Conservation (phyloP, 352 stramenopile genomes). For the Phytophthora rubi region DNA sequence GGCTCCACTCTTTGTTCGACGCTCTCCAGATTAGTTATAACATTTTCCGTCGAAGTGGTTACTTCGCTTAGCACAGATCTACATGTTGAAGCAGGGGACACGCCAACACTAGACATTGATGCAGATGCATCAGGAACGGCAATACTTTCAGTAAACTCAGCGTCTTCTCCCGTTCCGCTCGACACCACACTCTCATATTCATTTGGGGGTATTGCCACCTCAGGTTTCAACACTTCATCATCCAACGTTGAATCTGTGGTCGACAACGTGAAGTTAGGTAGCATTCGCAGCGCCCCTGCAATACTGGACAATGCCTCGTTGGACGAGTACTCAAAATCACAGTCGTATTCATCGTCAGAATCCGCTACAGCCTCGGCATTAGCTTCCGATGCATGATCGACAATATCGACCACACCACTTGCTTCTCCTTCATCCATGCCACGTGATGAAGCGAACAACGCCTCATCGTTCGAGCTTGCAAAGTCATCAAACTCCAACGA, state of each 20-base stretch:
- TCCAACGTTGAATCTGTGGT: not conserved
- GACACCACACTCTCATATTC: not conserved
- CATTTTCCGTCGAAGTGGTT: conserved; percentile 6
- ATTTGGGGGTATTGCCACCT: conserved; percentile 10
- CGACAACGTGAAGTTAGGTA: conserved; percentile 33
- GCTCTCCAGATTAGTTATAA: conserved; percentile 6
- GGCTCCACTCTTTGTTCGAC: conserved; percentile 7
- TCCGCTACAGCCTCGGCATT: not conserved
- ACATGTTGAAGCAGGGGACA: not conserved
- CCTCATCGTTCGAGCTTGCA: not conserved
- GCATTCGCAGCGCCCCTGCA: conserved; percentile 41
- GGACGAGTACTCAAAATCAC: conserved; percentile 48
- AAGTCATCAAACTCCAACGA: not conserved
- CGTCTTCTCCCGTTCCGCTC: not conserved
- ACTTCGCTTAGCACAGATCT: conserved; percentile 2
- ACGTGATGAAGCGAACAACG: not conserved
- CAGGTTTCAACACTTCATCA: conserved; percentile 10
- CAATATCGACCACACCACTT: not conserved
- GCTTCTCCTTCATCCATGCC: not conserved
- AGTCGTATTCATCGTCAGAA: conserved; percentile 21
- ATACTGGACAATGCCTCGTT: conserved; percentile 43
- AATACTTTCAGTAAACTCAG: not conserved
- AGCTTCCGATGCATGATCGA: conserved; percentile 1
- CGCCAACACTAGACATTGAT: not conserved
- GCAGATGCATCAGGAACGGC: not conserved